Base-by-base conservation (phyloP, 352 stramenopile genomes). In the Poterioochromonas sp. region DNA sequence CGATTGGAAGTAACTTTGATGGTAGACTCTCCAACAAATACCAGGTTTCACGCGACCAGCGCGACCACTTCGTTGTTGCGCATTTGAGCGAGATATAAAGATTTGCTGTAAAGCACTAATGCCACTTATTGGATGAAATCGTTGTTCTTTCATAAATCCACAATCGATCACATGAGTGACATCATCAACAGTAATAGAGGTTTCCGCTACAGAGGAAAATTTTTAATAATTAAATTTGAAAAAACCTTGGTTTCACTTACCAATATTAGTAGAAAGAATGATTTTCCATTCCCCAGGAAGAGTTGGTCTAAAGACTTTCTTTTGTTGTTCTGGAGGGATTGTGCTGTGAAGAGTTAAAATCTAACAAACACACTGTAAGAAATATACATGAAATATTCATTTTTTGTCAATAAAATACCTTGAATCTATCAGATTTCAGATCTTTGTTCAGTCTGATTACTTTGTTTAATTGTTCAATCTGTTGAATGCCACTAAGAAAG, bases 11-110 rank as follows among this genome's bases (percentile, higher is more conserved):
- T 40, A 74, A 37, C 29, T n/a, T 54, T 74, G 37, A 40, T 12
- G 12, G 29, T 58, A 74, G 5, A 74, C 8, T n/a, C 65, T 2
- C 65, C 65, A 74, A 54, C 39, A 53, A 18, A 26, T 34, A 15
- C 65, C 65, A 15, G 40, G 2, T 26, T n/a, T n/a, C 35, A 74
- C 65, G 32, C 65, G 65, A 58, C 65, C 65, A 35, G 97, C 97
- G 80, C 97, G 89, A 70, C 96, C 97, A 0, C 94, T 93, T 60
- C 96, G 87, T 86, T 99, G 97, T 29, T 91, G 85, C n/a, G 95
- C 41, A 39, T 34, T 53, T 29, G 43, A 35, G 29, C 68, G 40
- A 34, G 68, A 60, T 32, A 62, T 62, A 20, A 41, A 41, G 0
- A 41, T 5, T 32, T 40, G 26, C 34, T 53, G 8, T 60, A 76